Percentiles rank a stretch among this genome's conserved stretches.
Evolutionary conservation across 495 filamentous ascomycete species (phyloP).

Genomic region (Aspergillus diversus): DNA sequence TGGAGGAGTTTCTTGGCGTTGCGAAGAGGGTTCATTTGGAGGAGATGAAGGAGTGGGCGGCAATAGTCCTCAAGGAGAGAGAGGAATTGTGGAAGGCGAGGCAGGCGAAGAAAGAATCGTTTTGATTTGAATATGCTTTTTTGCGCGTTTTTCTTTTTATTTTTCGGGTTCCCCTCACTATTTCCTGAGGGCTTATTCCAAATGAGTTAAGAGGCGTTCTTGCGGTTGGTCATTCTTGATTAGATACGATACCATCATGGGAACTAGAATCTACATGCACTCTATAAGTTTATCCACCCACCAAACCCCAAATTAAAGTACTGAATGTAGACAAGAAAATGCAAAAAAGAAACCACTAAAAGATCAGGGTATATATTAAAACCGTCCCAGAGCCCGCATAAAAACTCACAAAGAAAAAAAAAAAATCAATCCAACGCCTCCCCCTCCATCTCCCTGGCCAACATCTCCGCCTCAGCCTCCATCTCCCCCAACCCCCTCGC

Average conservation of each 20-base stretch:
- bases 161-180: constrained; percentile 9
- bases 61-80: constrained; percentile 75
- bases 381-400: neutral
- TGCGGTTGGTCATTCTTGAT: constrained; percentile 15
- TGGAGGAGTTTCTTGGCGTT: constrained; percentile 84
- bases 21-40: constrained; percentile 69
- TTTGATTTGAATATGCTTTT: neutral
- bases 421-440: constrained; percentile 25
- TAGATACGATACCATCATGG: constrained; percentile 2
- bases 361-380: neutral
- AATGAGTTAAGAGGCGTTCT: constrained; percentile 17
- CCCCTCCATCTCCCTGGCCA: constrained; percentile 72
- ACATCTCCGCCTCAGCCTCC: constrained; percentile 65
- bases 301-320: neutral
- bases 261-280: neutral
- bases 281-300: neutral
- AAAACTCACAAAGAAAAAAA: neutral
- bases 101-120: constrained; percentile 9
- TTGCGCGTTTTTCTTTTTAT: constrained; percentile 10
- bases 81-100: constrained; percentile 67
- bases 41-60: constrained; percentile 80
- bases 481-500: constrained; percentile 39
- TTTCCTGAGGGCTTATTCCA: too few relatives aligned
- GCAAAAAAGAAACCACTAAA: too few relatives aligned
- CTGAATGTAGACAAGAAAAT: too few relatives aligned